Base-by-base conservation (phyloP, 345 rosid species). In the Diplotaxis tenuifolia region DNA sequence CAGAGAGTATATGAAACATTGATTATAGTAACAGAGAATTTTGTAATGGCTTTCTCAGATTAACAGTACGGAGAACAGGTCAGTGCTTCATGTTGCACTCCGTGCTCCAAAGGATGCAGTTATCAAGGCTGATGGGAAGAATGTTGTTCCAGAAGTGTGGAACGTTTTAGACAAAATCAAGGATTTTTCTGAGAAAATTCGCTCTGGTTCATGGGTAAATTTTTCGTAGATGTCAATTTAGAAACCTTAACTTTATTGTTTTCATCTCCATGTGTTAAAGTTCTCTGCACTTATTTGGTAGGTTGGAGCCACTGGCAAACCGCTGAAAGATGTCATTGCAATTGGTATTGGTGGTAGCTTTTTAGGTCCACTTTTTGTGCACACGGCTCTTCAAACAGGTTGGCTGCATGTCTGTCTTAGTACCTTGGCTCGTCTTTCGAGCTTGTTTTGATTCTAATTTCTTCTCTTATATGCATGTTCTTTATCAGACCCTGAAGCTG, bases 341-440 rank as follows among this genome's bases (percentile, higher is more conserved):
- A 29, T 95, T 63, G 96, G 99, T 75, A 95, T 95, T 79, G 99
- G 99, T 70, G 99, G 97, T 70, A 92, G 99, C 85, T 95, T 95
- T 74, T 80, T 95, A 68, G 99, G 97, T 72, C 97, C 97, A 80
- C 86, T 95, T 45, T 95, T 95, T 82, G 94, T 90, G 31, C 99
- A 95, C 72, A 88, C 94, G 4, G 94, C 96, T 80, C 89, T 92
- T 54, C 99, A 90, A 79, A 90, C 99, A 83, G 97, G 97, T 93
- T 31, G 14, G 16, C 62, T 63, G 9, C 67, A 21, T 40, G 45
- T 57, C 12, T n/a, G 14, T 70, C 42, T 62, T 29, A 9, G 38
- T 20, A 63, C 56, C 31, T 78, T 55, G 49, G 19, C 31, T 56
- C n/a, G 70, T 66, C 57, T 34, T 64, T 75, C 52, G 53, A 62